Evolutionary conservation across 1,284 basidiomycete species (phyloP), one percentile per base, ranked within the genome.

Genomic region (Rhodotorula sp.): DNA sequence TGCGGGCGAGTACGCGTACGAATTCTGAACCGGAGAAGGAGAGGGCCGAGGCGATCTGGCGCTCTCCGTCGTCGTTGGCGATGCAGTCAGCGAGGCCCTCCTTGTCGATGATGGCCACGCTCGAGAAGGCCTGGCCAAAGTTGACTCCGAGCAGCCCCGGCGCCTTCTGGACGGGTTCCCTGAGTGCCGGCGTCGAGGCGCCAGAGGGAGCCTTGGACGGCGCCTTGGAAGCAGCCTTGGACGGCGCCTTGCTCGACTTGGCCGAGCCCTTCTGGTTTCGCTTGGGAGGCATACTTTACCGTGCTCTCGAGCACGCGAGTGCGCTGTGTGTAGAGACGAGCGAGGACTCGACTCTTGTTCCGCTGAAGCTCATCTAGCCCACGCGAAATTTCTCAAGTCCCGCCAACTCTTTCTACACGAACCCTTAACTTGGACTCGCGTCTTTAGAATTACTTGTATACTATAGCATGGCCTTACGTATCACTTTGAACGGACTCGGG

Each of bases 1-100:
- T 58, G 18, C 26, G 21, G 7, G 18, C 6, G 18, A n/a, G 19
- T 38, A 16, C 12, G 84, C 89, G 78, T 78, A 92, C 93, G 79
- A 89, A 88, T 82, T 97, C 90, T 80, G 93, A 90, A 34, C 92
- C 94, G 72, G 89, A 88, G 82, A 95, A 99, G 0, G 95, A 89
- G 72, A 99, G 86, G 55, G 93, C 93, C 79, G 92, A 95, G 0
- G 94, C 94, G 79, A 99, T 97, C 83, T 99, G 97, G 55, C 95
- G 89, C 81, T 98, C 95, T 61, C 95, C 95, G 79, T 98, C 95
- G 81, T 99, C 95, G 82, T 98, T 98, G 34, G 95, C 95, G 75
- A 99, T 98, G 80, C 92, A 95, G 80, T 92, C 91, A 48, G 94
- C 89, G 57, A 90, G 84, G 34, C 92, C 92, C 82, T 95, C 92